Percentiles rank a stretch among this genome's conserved stretches.
phyloP scores from a whole-genome alignment of 2,329 filamentous ascomycete genomes.

The Nothophoma quercina region DNA sequence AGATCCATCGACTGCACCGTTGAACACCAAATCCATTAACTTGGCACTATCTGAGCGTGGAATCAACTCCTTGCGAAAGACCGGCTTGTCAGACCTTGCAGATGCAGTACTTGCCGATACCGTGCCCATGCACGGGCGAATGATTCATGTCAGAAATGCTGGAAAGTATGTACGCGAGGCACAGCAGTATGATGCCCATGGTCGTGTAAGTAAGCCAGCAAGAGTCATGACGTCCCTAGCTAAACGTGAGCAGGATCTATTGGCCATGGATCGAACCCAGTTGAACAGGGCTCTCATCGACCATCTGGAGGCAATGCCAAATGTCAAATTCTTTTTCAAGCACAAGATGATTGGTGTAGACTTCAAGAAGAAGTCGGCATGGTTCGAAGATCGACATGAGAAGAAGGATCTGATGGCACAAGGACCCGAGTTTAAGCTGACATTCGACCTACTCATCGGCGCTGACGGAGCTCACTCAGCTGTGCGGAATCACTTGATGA shows the following conservation, averaged over 20 bases:
- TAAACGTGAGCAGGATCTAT: slow-evolving; percentile 69
- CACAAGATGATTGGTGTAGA: slow-evolving; percentile 93
- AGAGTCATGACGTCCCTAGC: not conserved
- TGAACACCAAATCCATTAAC: slow-evolving; percentile 99
- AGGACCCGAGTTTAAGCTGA: slow-evolving; percentile 73
- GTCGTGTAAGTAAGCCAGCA: slow-evolving; percentile 68
- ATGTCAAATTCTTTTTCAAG: slow-evolving; percentile 91
- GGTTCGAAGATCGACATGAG: slow-evolving; percentile 72
- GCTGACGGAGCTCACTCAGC: slow-evolving; percentile 95
- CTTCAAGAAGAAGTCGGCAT: slow-evolving; percentile 79
- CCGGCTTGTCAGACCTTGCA: slow-evolving; percentile 71
- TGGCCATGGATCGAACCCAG: slow-evolving; percentile 82
- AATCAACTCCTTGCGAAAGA: slow-evolving; percentile 82
- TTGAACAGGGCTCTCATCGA: slow-evolving; percentile 87
- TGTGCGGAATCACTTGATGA: slow-evolving; percentile 93
- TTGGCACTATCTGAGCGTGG: slow-evolving; percentile 92
- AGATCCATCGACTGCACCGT: slow-evolving; percentile 78
- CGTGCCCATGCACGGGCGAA: slow-evolving; percentile 93
- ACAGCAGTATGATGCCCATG: slow-evolving; percentile 91
- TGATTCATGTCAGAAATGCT: slow-evolving; percentile 82
- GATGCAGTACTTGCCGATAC: slow-evolving; percentile 77
- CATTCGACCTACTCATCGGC: slow-evolving; percentile 93
- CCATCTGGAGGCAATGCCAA: slow-evolving; percentile 80
- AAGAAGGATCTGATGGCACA: slow-evolving; percentile 34
- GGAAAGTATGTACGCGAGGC: slow-evolving; percentile 76